Conservation (phyloP, 2,329 filamentous ascomycete species). For the Blumeria hordei region DNA sequence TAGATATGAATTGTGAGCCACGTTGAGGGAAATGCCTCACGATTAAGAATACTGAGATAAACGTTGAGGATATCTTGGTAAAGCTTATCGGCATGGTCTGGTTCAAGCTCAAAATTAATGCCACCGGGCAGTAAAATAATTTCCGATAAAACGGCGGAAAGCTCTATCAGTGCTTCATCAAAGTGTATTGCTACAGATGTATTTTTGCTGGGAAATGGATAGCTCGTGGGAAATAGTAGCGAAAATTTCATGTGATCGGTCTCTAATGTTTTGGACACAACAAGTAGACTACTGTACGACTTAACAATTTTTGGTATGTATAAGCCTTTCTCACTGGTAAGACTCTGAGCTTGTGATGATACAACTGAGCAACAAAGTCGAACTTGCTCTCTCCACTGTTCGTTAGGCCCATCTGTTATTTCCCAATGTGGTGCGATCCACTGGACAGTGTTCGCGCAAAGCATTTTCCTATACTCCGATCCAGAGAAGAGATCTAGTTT, state of each 20-base stretch:
- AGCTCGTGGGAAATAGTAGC: slow-evolving; percentile 68
- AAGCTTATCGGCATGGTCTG: slow-evolving; percentile 50
- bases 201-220: slow-evolving; percentile 61
- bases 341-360: slow-evolving; percentile 56
- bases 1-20: slow-evolving; percentile 91
- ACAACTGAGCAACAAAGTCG: slow-evolving; percentile 82
- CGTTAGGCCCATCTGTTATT: slow-evolving; percentile 41
- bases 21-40: slow-evolving; percentile 65
- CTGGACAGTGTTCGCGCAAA: slow-evolving; percentile 59
- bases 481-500: slow-evolving; percentile 58
- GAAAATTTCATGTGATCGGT: slow-evolving; percentile 45
- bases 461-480: slow-evolving; percentile 46
- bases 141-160: slow-evolving; percentile 68
- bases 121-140: slow-evolving; percentile 50
- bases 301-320: slow-evolving; percentile 81
- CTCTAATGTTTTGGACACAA: slow-evolving; percentile 18
- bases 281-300: slow-evolving; percentile 59
- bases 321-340: slow-evolving; percentile 61
- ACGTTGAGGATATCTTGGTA: slow-evolving; percentile 61
- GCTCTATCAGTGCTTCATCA: slow-evolving; percentile 71
- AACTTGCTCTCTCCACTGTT: slow-evolving; percentile 82
- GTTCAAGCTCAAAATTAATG: slow-evolving; percentile 50
- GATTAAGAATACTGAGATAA: slow-evolving; percentile 69
- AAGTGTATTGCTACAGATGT: slow-evolving; percentile 34
- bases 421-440: slow-evolving; percentile 96